Evolutionary conservation across 139 green algal genomes (phyloP).

Genomic region (Chlamydomonas incerta): DNA sequence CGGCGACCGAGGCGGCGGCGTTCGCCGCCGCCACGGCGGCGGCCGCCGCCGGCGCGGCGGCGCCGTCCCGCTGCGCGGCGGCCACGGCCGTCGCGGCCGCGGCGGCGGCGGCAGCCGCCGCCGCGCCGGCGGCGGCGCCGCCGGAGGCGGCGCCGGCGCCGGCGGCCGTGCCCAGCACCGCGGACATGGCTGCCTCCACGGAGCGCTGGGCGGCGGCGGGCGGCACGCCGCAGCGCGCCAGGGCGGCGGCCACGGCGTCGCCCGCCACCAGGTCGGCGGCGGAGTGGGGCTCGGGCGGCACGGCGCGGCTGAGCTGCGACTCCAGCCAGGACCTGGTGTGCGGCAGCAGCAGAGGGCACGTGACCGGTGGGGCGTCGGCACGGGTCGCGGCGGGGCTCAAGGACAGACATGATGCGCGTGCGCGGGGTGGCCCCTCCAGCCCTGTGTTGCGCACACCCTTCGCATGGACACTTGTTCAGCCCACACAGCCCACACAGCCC

Average conservation of each 20-base stretch:
- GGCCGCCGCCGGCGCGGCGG: neutral
- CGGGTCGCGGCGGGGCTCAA: no score
- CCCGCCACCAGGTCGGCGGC: conserved; percentile 14
- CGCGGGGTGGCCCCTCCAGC: no score
- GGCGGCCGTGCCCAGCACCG: neutral
- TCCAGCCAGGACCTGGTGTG: conserved; percentile 31
- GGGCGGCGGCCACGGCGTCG: conserved; percentile 30
- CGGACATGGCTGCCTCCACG: conserved; percentile 16
- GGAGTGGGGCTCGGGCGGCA: neutral
- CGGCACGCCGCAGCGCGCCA: conserved; percentile 22
- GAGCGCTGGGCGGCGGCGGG: neutral
- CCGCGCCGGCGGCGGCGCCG: neutral
- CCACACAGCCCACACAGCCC: no score
- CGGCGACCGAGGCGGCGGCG: neutral
- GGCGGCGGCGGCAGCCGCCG: neutral
- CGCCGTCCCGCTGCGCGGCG: neutral
- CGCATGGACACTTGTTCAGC: no score
- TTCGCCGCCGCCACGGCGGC: neutral
- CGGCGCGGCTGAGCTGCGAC: neutral
- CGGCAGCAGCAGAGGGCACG: neutral
- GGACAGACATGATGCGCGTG: no score
- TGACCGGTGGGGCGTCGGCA: no score
- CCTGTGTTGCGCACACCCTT: no score
- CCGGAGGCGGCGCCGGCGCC: neutral
- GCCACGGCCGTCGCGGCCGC: neutral